phyloP scores from a whole-genome alignment of 139 green algal genomes.

The Chara braunii region DNA sequence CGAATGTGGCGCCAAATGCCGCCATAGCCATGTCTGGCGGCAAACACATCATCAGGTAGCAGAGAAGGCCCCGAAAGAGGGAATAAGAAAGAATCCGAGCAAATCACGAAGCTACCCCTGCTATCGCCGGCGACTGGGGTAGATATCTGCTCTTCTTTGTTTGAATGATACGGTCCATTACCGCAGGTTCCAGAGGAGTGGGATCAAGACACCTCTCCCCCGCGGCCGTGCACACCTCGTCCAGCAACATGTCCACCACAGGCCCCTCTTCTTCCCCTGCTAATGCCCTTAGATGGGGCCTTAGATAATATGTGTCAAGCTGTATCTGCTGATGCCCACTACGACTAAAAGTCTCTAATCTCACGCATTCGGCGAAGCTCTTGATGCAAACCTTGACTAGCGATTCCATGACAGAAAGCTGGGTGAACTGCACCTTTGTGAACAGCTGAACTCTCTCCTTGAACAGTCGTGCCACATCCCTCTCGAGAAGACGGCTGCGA shows the following conservation, averaged over 20 bases:
- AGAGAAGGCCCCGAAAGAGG: too few species aligned
- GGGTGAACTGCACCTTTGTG: slow-evolving; percentile 34
- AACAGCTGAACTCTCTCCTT: slow-evolving; percentile 34
- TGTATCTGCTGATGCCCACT: slow-evolving; percentile 38
- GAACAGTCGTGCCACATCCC: slow-evolving; percentile 38
- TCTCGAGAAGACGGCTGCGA: slow-evolving; percentile 20
- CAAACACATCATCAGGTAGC: too few species aligned
- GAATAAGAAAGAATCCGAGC: too few species aligned
- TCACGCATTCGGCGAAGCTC: slow-evolving; percentile 34
- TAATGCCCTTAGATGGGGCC: neutral
- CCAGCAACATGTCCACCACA: slow-evolving; percentile 23
- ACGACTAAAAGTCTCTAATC: slow-evolving; percentile 27
- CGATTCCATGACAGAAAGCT: slow-evolving; percentile 18
- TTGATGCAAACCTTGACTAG: slow-evolving; percentile 31
- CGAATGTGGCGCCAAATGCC: too few species aligned
- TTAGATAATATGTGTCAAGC: slow-evolving; percentile 23
- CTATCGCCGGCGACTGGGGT: neutral
- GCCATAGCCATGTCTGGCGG: too few species aligned
- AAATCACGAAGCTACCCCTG: too few species aligned
- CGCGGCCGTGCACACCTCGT: slow-evolving; percentile 26
- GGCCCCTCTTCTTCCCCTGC: slow-evolving; percentile 19
- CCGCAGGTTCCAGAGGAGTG: slow-evolving; percentile 2
- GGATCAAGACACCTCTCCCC: slow-evolving; percentile 33
- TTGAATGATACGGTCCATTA: slow-evolving; percentile 21
- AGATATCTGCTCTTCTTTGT: neutral